Evolutionary conservation across 805 yeast species (phyloP).

Genomic region (Zygoascus ofunaensis): DNA sequence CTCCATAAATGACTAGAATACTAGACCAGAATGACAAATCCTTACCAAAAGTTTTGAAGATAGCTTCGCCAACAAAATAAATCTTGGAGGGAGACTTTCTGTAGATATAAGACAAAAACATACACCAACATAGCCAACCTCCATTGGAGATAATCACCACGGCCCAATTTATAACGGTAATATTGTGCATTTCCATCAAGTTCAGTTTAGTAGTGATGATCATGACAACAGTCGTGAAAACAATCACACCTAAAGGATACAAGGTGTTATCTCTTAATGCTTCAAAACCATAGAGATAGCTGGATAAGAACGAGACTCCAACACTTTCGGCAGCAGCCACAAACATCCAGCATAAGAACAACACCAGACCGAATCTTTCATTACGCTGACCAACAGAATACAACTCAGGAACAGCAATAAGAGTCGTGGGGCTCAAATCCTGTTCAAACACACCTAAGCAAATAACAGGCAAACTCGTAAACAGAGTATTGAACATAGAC

Average conservation of each 20-base stretch:
- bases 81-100: slow-evolving; percentile 43
- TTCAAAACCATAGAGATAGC: slow-evolving; percentile 58
- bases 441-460: slow-evolving; percentile 94
- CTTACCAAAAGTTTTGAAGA: slow-evolving; percentile 61
- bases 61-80: slow-evolving; percentile 62
- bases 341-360: slow-evolving; percentile 71
- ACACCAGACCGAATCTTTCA: slow-evolving; percentile 58
- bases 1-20: slow-evolving; percentile 43
- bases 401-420: slow-evolving; percentile 85
- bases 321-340: slow-evolving; percentile 68
- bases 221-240: slow-evolving; percentile 62
- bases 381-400: slow-evolving; percentile 69
- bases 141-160: slow-evolving; percentile 62
- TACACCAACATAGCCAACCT: slow-evolving; percentile 84
- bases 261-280: slow-evolving; percentile 65
- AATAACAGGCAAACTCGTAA: slow-evolving; percentile 85
- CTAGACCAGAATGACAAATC: slow-evolving; percentile 88
- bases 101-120: slow-evolving; percentile 64
- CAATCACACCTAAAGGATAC: slow-evolving; percentile 71
- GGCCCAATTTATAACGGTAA: slow-evolving; percentile 58
- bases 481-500: slow-evolving; percentile 93
- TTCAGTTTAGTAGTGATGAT: slow-evolving; percentile 73
- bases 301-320: slow-evolving; percentile 56
- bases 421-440: slow-evolving; percentile 79
- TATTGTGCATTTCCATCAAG: slow-evolving; percentile 64